These are phyloP conservation scores for Penicillium sp. DNA, from an alignment of 2,329 filamentous ascomycete genomes.

Conservation along the genomic window DNA sequence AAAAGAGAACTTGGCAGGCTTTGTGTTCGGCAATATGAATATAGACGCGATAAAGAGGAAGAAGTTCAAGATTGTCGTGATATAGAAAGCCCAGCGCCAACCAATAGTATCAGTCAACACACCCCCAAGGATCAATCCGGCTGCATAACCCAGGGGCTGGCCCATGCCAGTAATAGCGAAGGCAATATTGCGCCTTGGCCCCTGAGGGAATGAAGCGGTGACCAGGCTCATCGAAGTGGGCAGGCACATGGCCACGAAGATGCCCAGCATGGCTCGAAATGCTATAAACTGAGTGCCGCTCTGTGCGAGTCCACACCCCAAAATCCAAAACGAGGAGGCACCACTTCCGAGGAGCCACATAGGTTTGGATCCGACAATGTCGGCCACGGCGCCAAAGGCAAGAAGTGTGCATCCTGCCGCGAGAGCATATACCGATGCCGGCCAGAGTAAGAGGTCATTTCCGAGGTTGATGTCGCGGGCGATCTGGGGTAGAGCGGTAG, in stretches of 20 bases:
- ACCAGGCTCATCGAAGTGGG: conserved; percentile 26
- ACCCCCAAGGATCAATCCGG: conserved; percentile 53
- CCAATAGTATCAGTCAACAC: conserved; percentile 48
- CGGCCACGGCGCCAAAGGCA: neutral
- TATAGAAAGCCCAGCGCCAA: conserved; percentile 50
- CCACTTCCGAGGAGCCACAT: neutral
- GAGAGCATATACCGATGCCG: neutral
- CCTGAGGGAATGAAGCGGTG: conserved; percentile 20
- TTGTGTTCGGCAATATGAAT: neutral
- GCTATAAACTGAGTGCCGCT: neutral
- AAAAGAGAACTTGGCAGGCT: neutral
- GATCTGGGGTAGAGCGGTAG: neutral
- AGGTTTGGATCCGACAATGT: neutral
- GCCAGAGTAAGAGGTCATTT: neutral
- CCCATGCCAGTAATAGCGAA: conserved; percentile 52
- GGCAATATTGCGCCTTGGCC: conserved; percentile 50
- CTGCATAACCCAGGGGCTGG: conserved; percentile 52
- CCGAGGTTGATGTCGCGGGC: neutral
- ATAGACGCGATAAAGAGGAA: neutral
- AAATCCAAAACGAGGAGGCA: neutral
- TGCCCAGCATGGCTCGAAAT: neutral
- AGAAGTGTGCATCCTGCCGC: neutral
- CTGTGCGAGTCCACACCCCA: neutral
- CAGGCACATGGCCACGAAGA: conserved; percentile 9
- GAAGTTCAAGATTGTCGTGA: conserved; percentile 9